Evolutionary conservation across 495 filamentous ascomycete species (phyloP), one percentile per base, ranked within the genome.

Genomic region (Penicillium angulare): DNA sequence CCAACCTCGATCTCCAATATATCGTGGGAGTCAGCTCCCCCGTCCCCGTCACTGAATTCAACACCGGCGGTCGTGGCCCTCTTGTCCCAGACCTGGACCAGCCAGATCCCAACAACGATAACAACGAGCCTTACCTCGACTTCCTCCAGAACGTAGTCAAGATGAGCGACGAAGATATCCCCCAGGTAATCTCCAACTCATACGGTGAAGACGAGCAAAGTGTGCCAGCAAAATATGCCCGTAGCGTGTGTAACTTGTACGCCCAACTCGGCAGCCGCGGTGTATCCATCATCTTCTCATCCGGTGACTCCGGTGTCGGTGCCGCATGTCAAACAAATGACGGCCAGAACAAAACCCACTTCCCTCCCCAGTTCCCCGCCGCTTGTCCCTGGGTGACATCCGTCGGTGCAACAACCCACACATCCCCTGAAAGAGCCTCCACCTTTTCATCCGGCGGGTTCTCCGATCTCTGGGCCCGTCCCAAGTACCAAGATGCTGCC

Each of bases 171-270:
- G 49, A 62, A 12, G 72, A 83, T 7, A 75, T 95, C 8, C 90
- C 89, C 1, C 82, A 86, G 50, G 82, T 87, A 10, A 80, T 95
- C 50, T 85, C 86, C 29, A 90, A 83, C 35, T 89, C 85, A 0
- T 95, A 93, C 63, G 88, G 87, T 33, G 89, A 92, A 55, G 81
- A 90, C 39, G 90, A 95, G 63, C 78, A 75, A 70, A 86, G 81
- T 4, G 79, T 93, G 0, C 87, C 88, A 0, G 60, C 73, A 27
- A 64, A 74, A 1, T 95, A 90, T 56, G 83, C 87, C 34, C 69
- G 71, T 35, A 77, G 73, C 32, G 86, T 89, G 4, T 93, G 89
- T 73, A 81, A 86, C 62, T 62, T 85, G 32, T 83, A 79, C 64
- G 79, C 80, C 35, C 79, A 88, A 63, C 80, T 93, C 13, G 89